Evolutionary conservation across 2,329 filamentous ascomycete genomes (phyloP).

Genomic region (Trichophyton equinum): DNA sequence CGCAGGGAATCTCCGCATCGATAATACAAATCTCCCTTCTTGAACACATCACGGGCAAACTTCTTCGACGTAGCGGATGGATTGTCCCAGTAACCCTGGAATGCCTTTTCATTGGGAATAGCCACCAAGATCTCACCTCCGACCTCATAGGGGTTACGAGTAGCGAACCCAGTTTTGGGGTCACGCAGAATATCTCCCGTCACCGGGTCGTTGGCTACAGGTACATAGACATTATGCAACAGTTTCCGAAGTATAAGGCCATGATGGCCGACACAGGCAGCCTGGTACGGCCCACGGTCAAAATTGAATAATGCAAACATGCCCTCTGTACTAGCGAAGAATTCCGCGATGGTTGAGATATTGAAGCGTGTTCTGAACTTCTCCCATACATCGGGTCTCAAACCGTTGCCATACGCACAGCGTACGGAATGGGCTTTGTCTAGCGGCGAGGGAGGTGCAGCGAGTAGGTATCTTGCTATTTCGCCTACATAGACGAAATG

Average conservation of each 20-base stretch:
- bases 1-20: constrained; percentile 55
- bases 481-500: constrained; percentile 69
- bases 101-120: constrained; percentile 45
- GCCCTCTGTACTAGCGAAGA: constrained; percentile 68
- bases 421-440: constrained; percentile 36
- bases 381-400: constrained; percentile 53
- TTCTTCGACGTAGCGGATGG: constrained; percentile 55
- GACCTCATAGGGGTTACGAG: constrained; percentile 48
- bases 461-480: constrained; percentile 60
- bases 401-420: constrained; percentile 38
- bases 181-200: constrained; percentile 56
- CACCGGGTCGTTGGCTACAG: constrained; percentile 56
- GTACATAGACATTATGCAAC: constrained; percentile 46
- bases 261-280: constrained; percentile 57
- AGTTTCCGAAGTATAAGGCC: constrained; percentile 47
- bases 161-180: constrained; percentile 54
- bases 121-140: constrained; percentile 67
- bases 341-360: constrained; percentile 49
- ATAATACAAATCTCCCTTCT: constrained; percentile 56
- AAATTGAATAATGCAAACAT: constrained; percentile 51
- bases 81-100: constrained; percentile 60
- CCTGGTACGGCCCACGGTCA: constrained; percentile 49
- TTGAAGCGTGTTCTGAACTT: constrained; percentile 38
- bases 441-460: constrained; percentile 42
- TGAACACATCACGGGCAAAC: constrained; percentile 51